Base-by-base conservation (phyloP, 495 filamentous ascomycete species). In the Aspergillus nanangensis region DNA sequence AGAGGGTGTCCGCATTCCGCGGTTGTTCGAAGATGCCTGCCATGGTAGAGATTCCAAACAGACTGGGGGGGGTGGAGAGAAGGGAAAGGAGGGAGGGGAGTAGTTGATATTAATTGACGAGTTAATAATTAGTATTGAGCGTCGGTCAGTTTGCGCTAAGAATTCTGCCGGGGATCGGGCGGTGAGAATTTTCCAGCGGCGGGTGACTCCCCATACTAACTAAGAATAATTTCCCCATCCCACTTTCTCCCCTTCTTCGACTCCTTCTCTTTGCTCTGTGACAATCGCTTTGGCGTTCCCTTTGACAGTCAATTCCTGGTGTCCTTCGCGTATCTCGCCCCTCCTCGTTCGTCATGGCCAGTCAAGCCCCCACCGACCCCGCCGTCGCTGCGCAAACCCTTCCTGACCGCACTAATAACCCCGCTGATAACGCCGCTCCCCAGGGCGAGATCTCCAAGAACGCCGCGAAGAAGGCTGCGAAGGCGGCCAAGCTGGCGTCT, bases 11-110 rank as follows among this genome's bases (percentile, higher is more conserved):
- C 60, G 79, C 80, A 69, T 94, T 92, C 61, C 88, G 77, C 62
- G 87, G 82, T 61, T 88, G 85, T 70, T 91, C 86, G 60, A 96
- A 96, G 60, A 96, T 86, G 57, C 86, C 84, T 65, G 84, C 79
- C 90, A 96, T 96, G 44, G 54, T 75, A 43, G 24, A 42, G 11
- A 29, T 29, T 29, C 25, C 25, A 5, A 29, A 29, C 25, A 29
- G 25, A 29, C 25, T 29, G 7, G 25, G 7, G 11, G 25, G 7
- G 25, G 11, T 29, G 25, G 25, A 63, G 57, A 44, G 49, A 47
- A 58, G 47, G 45, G 55, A 55, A 49, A 46, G 45, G 41, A 52
- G 45, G 21, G 24, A 40, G 37, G 38, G 31, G 18, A 31, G 49
- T 17, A 45, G 33, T 51, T 50, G 57, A 71, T 62, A 66, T 55